Conservation (phyloP, 768 basidiomycete genomes). For the Pisolithus tinctorius region DNA sequence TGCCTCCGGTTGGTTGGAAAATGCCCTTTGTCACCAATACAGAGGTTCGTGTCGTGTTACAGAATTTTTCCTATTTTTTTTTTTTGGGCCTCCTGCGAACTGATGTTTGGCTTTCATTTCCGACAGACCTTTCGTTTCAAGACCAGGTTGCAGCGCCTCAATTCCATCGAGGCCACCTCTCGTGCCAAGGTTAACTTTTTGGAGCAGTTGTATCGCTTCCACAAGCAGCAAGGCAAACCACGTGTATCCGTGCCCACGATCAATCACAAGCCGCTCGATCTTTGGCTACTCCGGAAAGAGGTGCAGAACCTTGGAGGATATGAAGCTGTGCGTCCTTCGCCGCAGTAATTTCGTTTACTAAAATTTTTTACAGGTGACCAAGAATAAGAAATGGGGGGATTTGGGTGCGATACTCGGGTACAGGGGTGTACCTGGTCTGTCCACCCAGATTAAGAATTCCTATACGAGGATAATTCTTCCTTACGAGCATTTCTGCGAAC, state of each 20-base stretch:
- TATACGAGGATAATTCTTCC: conserved; percentile 90
- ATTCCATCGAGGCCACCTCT: conserved; percentile 95
- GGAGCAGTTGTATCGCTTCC: conserved; percentile 94
- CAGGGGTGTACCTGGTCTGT: conserved; percentile 73
- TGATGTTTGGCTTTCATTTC: conserved; percentile 17
- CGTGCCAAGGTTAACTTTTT: conserved; percentile 95
- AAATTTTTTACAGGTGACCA: conserved; percentile 56
- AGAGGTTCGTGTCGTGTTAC: conserved; percentile 52
- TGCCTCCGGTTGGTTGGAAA: conserved; percentile 89
- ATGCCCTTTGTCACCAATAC: conserved; percentile 96
- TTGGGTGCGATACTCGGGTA: conserved; percentile 80
- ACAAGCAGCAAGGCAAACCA: conserved; percentile 89
- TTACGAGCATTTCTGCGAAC: conserved; percentile 87
- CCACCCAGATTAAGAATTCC: conserved; percentile 83
- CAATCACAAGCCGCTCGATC: conserved; percentile 86
- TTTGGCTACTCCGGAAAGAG: conserved; percentile 90
- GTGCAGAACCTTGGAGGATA: conserved; percentile 87
- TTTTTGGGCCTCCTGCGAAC: conserved; percentile 12
- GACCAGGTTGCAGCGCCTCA: conserved; percentile 89
- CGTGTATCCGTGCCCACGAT: conserved; percentile 91
- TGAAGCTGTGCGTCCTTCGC: conserved; percentile 56
- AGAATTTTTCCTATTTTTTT: conserved; percentile 22
- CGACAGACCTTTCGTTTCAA: conserved; percentile 83
- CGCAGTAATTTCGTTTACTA: conserved; percentile 19
- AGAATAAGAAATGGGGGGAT: conserved; percentile 82